Conservation (phyloP, 768 basidiomycete species). For the Phylloporus sp. region DNA sequence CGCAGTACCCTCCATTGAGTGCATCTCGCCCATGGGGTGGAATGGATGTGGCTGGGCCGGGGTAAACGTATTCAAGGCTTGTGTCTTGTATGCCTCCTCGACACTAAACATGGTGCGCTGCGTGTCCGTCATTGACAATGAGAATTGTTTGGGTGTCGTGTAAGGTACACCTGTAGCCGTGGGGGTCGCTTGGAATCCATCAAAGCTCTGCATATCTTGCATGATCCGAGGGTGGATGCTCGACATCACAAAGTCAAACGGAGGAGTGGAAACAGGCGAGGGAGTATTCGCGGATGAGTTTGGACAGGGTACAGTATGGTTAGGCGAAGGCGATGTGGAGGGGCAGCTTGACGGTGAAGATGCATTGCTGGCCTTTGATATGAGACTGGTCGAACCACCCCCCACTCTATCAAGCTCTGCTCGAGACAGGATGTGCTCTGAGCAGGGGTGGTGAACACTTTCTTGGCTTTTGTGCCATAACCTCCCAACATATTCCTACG, state of each 20-base stretch:
- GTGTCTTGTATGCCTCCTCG: slow-evolving; percentile 13
- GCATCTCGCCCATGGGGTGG: slow-evolving; percentile 1
- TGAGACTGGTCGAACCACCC: slow-evolving; percentile 47
- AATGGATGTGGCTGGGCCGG: slow-evolving; percentile 14
- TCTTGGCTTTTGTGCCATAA: slow-evolving; percentile 45
- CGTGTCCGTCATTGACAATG: slow-evolving; percentile 30
- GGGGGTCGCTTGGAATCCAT: slow-evolving; percentile 30
- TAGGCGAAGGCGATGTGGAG: slow-evolving; percentile 9
- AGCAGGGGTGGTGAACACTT: slow-evolving; percentile 29
- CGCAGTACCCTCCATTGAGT: slow-evolving; percentile 28
- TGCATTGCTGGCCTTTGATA: slow-evolving; percentile 21
- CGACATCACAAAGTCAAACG: slow-evolving; percentile 5
- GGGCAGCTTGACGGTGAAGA: slow-evolving; percentile 7
- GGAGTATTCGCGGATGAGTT: neutral
- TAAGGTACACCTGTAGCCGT: slow-evolving; percentile 21
- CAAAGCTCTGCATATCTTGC: slow-evolving; percentile 48
- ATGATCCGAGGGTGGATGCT: slow-evolving; percentile 38
- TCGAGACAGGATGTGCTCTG: slow-evolving; percentile 30
- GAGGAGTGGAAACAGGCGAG: neutral
- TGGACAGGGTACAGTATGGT: slow-evolving; percentile 14
- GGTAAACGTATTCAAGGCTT: slow-evolving; percentile 15
- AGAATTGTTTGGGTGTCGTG: slow-evolving; percentile 23
- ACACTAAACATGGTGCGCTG: slow-evolving; percentile 22
- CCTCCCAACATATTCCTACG: slow-evolving; percentile 39
- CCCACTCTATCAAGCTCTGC: slow-evolving; percentile 54